phyloP scores from a whole-genome alignment of 345 rosid genomes.

The Hypericum perforatum region DNA sequence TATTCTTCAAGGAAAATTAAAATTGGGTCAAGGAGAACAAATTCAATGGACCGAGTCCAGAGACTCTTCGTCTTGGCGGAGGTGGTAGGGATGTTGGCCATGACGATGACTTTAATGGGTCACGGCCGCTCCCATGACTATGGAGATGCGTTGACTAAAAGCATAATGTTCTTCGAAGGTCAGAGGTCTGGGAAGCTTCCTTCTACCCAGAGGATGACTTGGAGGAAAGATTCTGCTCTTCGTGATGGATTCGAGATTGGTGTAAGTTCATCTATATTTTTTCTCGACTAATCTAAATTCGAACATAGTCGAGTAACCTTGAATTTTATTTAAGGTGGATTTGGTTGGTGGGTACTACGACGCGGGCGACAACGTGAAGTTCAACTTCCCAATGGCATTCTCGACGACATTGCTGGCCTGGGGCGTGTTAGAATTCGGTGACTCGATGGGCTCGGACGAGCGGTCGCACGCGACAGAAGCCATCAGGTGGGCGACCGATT shows the following conservation, averaged over 20 bases:
- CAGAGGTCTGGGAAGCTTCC: conserved; percentile 26
- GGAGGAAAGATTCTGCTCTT: conserved; percentile 20
- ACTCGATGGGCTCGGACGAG: conserved; percentile 12
- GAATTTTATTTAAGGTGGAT: conserved; percentile 8
- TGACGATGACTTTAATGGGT: neutral
- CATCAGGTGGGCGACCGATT: conserved; percentile 16
- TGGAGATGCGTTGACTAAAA: conserved; percentile 18
- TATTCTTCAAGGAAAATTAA: no score
- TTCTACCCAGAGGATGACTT: conserved; percentile 9
- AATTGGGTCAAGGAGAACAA: no score
- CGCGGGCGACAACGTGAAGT: conserved; percentile 21
- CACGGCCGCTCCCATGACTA: conserved; percentile 8
- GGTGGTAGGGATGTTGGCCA: neutral
- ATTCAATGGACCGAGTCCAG: neutral
- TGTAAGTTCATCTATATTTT: neutral
- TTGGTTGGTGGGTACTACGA: conserved; percentile 21
- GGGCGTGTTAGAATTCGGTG: conserved; percentile 14
- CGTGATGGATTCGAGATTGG: conserved; percentile 18
- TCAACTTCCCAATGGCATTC: conserved; percentile 22
- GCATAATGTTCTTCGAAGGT: conserved; percentile 19
- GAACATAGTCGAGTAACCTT: neutral
- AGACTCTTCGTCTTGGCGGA: neutral
- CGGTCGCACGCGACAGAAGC: conserved; percentile 8
- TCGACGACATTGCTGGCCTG: conserved; percentile 18
- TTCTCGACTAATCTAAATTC: neutral